Percentiles rank a stretch among this genome's conserved stretches.
These are phyloP conservation scores for Paspalum vaginatum DNA, from an alignment of 176 grass and related monocot species.

Conservation along the genomic window DNA sequence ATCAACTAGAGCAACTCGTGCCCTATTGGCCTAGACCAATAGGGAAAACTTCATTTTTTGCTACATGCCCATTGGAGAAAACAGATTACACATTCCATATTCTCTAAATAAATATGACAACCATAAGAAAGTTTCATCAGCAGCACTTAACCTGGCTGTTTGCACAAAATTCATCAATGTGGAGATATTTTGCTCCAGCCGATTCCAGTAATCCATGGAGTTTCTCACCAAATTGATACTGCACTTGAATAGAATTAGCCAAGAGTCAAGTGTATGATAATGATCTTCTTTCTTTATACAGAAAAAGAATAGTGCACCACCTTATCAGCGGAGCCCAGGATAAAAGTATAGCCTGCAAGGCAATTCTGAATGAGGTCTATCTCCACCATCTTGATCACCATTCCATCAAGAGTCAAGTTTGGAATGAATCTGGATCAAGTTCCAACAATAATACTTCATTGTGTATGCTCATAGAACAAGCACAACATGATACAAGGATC, in stretches of 20 bases:
- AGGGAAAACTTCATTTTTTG: background rate
- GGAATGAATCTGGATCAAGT: conserved; percentile 73
- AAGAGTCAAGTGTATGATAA: background rate
- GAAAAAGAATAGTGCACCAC: conserved; percentile 43
- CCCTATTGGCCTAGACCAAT: background rate
- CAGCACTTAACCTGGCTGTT: conserved; percentile 77
- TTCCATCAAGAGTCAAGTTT: conserved; percentile 65
- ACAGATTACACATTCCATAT: background rate
- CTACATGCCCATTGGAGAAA: background rate
- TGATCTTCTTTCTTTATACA: conserved; percentile 1
- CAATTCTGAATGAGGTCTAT: conserved; percentile 59
- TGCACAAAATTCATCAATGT: conserved; percentile 69
- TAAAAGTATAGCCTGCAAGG: conserved; percentile 73
- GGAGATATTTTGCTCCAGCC: conserved; percentile 73
- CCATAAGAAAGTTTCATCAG: conserved; percentile 27
- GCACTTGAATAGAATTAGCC: conserved; percentile 34
- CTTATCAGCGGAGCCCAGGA: conserved; percentile 71
- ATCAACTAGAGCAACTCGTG: background rate
- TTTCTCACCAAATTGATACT: conserved; percentile 95
- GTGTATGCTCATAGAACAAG: conserved; percentile 29
- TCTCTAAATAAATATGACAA: conserved; percentile 22
- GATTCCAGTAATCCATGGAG: conserved; percentile 64
- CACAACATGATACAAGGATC: conserved; percentile 29
- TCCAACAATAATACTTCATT: conserved; percentile 28
- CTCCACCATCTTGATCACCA: conserved; percentile 69